These are phyloP conservation scores for Fusarium chuoi DNA, from an alignment of 2,329 filamentous ascomycete species.

Conservation along the genomic window DNA sequence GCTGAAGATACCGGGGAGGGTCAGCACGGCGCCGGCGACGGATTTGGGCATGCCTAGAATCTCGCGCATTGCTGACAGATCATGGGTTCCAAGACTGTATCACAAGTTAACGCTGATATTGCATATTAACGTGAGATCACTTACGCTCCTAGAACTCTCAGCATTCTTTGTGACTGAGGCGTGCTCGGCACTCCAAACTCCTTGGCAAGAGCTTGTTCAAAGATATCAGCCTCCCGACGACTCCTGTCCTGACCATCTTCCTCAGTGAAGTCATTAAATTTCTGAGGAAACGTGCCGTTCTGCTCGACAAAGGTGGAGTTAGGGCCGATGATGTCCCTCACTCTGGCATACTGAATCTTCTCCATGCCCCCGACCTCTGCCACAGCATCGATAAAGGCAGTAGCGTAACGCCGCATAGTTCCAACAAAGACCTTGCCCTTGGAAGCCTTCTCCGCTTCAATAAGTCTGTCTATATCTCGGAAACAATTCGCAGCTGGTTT, in stretches of 20 bases:
- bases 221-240: not conserved
- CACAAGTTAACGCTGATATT: rapidly evolving
- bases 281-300: slow-evolving; percentile 58
- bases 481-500: slow-evolving; percentile 65
- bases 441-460: slow-evolving; percentile 58
- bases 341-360: slow-evolving; percentile 65
- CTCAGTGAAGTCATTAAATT: slow-evolving; percentile 43
- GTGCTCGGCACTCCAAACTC: not conserved
- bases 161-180: not conserved
- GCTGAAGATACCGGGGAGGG: slow-evolving; percentile 37
- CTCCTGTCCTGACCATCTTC: not conserved
- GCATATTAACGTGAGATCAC: rapidly evolving
- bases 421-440: slow-evolving; percentile 65
- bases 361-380: slow-evolving; percentile 63
- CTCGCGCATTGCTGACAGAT: slow-evolving; percentile 37
- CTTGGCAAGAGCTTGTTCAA: not conserved
- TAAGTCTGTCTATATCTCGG: slow-evolving; percentile 57
- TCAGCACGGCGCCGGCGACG: slow-evolving; percentile 24
- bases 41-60: slow-evolving; percentile 33
- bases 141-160: slow-evolving; percentile 5
- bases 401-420: slow-evolving; percentile 70
- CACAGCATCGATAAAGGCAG: slow-evolving; percentile 63
- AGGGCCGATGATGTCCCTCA: slow-evolving; percentile 58
- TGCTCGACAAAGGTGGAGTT: slow-evolving; percentile 61
- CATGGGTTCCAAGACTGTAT: slow-evolving; percentile 21